Conservation (phyloP, 257 asterid genomes). For the Petrea volubilis region DNA sequence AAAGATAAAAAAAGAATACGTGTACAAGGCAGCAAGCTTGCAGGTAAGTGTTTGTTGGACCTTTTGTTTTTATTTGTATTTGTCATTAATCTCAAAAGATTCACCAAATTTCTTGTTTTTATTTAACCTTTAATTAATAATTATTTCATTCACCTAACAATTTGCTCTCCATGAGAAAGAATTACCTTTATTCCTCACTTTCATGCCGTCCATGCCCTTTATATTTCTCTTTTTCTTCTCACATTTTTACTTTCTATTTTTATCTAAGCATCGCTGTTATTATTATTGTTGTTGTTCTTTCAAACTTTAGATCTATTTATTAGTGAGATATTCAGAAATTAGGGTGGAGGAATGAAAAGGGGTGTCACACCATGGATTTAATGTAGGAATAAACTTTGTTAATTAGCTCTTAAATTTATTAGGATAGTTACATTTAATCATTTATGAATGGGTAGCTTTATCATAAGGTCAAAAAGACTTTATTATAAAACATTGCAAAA, state of each 20-base stretch:
- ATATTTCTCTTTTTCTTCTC: neutral
- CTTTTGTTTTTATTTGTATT: constrained; percentile 1
- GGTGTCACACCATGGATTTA: neutral
- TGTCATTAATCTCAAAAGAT: neutral
- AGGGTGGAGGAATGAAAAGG: neutral
- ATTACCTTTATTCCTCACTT: constrained; percentile 19
- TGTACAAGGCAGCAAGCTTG: neutral
- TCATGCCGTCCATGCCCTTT: constrained; percentile 2
- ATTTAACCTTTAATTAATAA: neutral
- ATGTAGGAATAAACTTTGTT: neutral
- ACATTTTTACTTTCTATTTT: neutral
- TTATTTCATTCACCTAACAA: neutral
- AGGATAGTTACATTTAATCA: constrained; percentile 6
- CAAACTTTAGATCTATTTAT: neutral
- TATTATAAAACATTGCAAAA: neutral
- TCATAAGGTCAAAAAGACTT: neutral
- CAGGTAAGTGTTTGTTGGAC: constrained; percentile 10
- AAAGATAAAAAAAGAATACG: neutral
- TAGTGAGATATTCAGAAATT: neutral
- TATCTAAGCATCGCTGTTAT: neutral
- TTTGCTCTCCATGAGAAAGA: neutral
- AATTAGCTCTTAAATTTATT: neutral
- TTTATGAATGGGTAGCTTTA: neutral
- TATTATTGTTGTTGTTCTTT: neutral
- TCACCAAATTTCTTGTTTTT: constrained; percentile 17